These are phyloP conservation scores for Lanmaoa pseudosensibilis DNA, from an alignment of 768 basidiomycete species.

Conservation along the genomic window DNA sequence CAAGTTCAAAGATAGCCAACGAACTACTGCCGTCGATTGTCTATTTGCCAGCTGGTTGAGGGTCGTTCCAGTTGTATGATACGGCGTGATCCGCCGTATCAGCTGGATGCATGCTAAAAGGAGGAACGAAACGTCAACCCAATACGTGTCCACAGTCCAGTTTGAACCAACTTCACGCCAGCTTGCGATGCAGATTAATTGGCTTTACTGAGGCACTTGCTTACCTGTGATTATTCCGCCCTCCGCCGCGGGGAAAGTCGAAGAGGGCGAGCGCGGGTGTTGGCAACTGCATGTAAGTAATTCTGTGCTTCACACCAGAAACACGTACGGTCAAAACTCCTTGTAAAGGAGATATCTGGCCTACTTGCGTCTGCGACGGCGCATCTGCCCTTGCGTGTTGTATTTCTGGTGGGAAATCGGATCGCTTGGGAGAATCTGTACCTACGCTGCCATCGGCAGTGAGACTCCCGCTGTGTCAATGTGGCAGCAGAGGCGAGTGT, in stretches of 20 bases:
- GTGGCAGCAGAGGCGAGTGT: not conserved
- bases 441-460: not conserved
- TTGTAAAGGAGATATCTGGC: not conserved
- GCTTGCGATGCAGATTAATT: not conserved
- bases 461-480: not conserved
- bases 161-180: not conserved
- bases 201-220: not conserved
- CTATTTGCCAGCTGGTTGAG: not conserved
- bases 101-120: not conserved
- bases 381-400: not conserved
- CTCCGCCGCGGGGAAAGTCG: not conserved
- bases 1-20: not conserved
- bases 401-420: not conserved
- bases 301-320: too few species aligned
- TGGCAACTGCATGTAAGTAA: not conserved
- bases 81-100: constrained; percentile 4
- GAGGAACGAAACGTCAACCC: not conserved
- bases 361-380: not conserved
- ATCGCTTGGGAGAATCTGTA: constrained; percentile 4
- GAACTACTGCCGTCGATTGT: not conserved
- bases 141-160: not conserved
- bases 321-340: not conserved
- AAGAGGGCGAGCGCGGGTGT: not conserved
- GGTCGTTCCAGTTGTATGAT: not conserved
- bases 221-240: not conserved